Evolutionary conservation across 1,284 basidiomycete species (phyloP), one percentile per base, ranked within the genome.

Genomic region (Ceratobasidium papillatum): DNA sequence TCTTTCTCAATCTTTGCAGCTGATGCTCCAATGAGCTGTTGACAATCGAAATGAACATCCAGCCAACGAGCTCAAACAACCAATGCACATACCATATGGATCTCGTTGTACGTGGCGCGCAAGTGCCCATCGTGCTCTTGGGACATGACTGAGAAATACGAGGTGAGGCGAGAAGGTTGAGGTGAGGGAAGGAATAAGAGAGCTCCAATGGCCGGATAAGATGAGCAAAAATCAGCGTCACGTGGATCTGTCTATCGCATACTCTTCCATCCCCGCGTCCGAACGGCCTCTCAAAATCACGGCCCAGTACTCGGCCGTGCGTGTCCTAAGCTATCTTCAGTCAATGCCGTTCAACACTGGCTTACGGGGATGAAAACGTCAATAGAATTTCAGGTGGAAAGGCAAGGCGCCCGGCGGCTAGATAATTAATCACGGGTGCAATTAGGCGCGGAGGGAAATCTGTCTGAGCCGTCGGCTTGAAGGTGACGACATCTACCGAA

Each of bases 41-140:
- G 56, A 54, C 54, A 12, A 27, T 43, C n/a, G 47, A 51, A 25
- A 30, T 75, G 58, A 74, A 56, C 38, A 68, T 7, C 30, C 11
- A 14, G n/a, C 22, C 36, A 27, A 41, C 36, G n/a, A 25, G n/a
- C 54, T 36, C 49, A 14, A 36, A 58, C 32, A 47, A 47, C 47
- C 43, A 43, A n/a, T 36, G 43, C 41, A 68, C 74, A 12, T 43
- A 77, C 66, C 34, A 36, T 91, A 84, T 95, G 93, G 76, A 95
- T 89, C 45, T 94, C 90, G 78, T 95, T 93, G 84, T 95, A 95
- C 19, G 94, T 94, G 66, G 90, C 85, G 74, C 84, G 88, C 80
- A 87, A 78, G 79, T 94, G 92, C 78, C 89, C 82, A 56, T 76
- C 76, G 47, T 73, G 69, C 59, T 73, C 58, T 22, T 73, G 56